Evolutionary conservation across 2,329 filamentous ascomycete genomes (phyloP).

Genomic region (Hypomyces perniciosus): DNA sequence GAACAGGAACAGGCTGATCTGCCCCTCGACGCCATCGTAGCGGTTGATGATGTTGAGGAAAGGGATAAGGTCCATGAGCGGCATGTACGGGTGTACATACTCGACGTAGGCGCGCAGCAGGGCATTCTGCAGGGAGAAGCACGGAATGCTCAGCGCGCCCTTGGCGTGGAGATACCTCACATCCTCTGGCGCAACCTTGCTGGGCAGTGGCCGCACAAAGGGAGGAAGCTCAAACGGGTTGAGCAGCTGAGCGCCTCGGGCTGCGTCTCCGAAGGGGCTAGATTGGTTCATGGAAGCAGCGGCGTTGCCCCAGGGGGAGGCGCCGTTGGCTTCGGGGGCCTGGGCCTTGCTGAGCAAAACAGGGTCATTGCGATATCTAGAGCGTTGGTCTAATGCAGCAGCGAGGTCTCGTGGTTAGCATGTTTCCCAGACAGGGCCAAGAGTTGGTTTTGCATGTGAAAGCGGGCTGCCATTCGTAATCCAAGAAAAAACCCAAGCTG

Average conservation of each 20-base stretch:
- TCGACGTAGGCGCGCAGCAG: constrained; percentile 78
- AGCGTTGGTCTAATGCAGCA: constrained; percentile 29
- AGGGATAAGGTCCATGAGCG: constrained; percentile 65
- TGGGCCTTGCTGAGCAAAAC: constrained; percentile 20
- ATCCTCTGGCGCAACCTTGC: constrained; percentile 73
- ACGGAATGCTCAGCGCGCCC: constrained; percentile 74
- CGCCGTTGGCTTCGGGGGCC: constrained; percentile 16
- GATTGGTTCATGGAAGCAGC: constrained; percentile 18
- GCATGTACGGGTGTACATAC: constrained; percentile 93
- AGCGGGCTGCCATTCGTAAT: neutral
- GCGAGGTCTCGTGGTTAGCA: constrained; percentile 28
- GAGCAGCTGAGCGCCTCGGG: constrained; percentile 37
- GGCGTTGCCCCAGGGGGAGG: constrained; percentile 15
- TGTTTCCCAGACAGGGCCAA: neutral
- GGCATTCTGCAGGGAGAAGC: constrained; percentile 65
- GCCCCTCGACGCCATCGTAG: constrained; percentile 62
- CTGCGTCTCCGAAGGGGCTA: constrained; percentile 28
- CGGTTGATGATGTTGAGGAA: constrained; percentile 56
- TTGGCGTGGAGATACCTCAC: constrained; percentile 77
- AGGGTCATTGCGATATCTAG: constrained; percentile 29
- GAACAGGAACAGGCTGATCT: constrained; percentile 79
- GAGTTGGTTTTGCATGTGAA: constrained; percentile 14
- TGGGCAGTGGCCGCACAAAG: constrained; percentile 75
- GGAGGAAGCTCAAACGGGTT: constrained; percentile 48
- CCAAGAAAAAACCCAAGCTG: neutral